phyloP scores from a whole-genome alignment of 2,329 filamentous ascomycete species.

The Calonectria hongkongensis region DNA sequence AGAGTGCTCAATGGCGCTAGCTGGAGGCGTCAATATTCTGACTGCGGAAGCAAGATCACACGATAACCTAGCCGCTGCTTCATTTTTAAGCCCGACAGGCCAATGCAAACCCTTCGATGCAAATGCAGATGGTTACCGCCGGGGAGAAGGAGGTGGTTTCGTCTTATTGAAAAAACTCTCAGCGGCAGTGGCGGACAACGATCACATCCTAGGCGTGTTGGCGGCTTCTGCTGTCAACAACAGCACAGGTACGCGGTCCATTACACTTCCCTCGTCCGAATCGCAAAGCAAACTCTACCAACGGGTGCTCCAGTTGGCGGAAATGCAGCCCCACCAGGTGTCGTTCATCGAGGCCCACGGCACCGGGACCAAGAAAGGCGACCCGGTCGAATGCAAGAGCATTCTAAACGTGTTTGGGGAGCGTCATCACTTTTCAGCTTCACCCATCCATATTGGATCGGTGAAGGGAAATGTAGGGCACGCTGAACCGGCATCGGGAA shows the following conservation, averaged over 20 bases:
- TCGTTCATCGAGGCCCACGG: constrained; percentile 10
- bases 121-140: constrained; percentile 14
- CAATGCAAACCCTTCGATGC: constrained; percentile 18
- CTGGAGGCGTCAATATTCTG: constrained; percentile 6
- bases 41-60: constrained; percentile 1
- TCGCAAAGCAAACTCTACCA: constrained; percentile 6
- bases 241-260: constrained; percentile 9
- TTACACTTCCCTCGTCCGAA: constrained; percentile 9
- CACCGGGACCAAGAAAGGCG: constrained; percentile 7
- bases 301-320: background rate
- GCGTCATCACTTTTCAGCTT: background rate
- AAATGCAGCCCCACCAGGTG: background rate
- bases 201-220: background rate
- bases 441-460: background rate
- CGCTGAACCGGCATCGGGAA: constrained; percentile 7
- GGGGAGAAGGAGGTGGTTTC: constrained; percentile 7
- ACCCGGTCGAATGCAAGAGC: constrained; percentile 10
- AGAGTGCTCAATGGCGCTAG: constrained; percentile 11
- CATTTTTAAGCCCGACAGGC: background rate
- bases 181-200: background rate
- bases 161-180: constrained; percentile 1
- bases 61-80: background rate
- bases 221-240: constrained; percentile 3
- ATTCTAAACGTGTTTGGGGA: background rate
- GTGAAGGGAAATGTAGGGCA: constrained; percentile 7